Base-by-base conservation (phyloP, 768 basidiomycete genomes). In the Rhizopogon vinicolor region DNA sequence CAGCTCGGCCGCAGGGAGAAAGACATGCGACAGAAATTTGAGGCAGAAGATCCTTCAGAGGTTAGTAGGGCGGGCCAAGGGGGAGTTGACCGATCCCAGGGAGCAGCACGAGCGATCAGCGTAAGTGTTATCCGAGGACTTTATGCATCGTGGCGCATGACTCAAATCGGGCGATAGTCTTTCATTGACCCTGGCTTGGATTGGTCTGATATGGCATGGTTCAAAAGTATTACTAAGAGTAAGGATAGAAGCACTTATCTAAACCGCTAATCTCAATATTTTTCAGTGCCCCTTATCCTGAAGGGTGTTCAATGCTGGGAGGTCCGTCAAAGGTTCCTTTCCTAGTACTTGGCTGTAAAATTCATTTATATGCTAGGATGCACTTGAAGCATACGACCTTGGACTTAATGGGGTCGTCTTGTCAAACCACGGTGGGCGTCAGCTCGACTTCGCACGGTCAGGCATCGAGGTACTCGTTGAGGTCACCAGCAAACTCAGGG, bases 11-110 rank as follows among this genome's bases (percentile, higher is more conserved):
- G 92, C 10, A 79, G 93, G 55, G 91, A 93, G 68, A 92, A 92
- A 84, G 94, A 96, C 64, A 95, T 97, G 93, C 80, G 93, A 25
- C 88, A 87, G 85, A 95, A 93, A 66, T 96, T 95, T 59, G 90
- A 87, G 19, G 91, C 87, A 13, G 87, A 85, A 39, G 33, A 49
- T 22, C 48, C 48, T 5, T 56, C 61, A 18, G 67, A 63, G 13
- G 62, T 62, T 3, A 64, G 58, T 10, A 65, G 56, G 39, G 63
- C 68, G 3, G 13, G 39, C 16, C 44, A 44, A 43, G 25, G 10
- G 3, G 58, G 58, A 2, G 84, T 93, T 52, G 84, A 93, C 64
- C 81, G 87, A 45, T 83, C 86, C 53, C 88, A 94, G 67, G 94
- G 94, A 33, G 93, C 91, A 3, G 92, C 94, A 2, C 75, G 91